These are phyloP conservation scores for Dothideomycetidae sp. DNA, from an alignment of 2,329 filamentous ascomycete genomes.

Conservation along the genomic window DNA sequence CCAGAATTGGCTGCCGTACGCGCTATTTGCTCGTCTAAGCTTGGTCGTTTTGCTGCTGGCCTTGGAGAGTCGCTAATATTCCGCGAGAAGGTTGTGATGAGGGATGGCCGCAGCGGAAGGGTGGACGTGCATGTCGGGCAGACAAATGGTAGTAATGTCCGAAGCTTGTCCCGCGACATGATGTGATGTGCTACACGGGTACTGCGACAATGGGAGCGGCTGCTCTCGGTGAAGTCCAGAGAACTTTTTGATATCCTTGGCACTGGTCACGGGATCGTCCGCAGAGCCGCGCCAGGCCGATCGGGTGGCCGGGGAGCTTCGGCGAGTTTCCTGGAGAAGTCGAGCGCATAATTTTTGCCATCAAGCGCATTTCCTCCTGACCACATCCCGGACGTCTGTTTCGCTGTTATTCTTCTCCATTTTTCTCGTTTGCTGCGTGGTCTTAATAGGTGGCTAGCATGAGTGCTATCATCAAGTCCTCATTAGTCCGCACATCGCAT, in stretches of 20 bases:
- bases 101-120: not conserved
- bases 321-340: not conserved
- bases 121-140: slow-evolving; percentile 23
- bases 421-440: not conserved
- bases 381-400: not conserved
- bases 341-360: slow-evolving; percentile 4
- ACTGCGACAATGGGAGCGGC: too few species aligned
- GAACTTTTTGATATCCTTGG: slow-evolving; percentile 6
- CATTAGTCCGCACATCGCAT: slow-evolving; percentile 5
- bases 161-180: slow-evolving; percentile 1
- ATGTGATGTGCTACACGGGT: not conserved
- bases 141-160: slow-evolving; percentile 18
- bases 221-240: not conserved
- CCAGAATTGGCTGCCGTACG: not conserved
- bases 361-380: not conserved
- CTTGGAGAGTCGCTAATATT: not conserved
- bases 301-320: slow-evolving; percentile 5
- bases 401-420: slow-evolving; percentile 8
- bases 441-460: slow-evolving; percentile 23
- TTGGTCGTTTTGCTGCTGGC: not conserved
- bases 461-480: slow-evolving; percentile 24
- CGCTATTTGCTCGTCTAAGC: not conserved
- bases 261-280: slow-evolving; percentile 1
- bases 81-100: not conserved
- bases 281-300: slow-evolving; percentile 5